Base-by-base conservation (phyloP, 768 basidiomycete genomes). In the Sarcodon sp. region DNA sequence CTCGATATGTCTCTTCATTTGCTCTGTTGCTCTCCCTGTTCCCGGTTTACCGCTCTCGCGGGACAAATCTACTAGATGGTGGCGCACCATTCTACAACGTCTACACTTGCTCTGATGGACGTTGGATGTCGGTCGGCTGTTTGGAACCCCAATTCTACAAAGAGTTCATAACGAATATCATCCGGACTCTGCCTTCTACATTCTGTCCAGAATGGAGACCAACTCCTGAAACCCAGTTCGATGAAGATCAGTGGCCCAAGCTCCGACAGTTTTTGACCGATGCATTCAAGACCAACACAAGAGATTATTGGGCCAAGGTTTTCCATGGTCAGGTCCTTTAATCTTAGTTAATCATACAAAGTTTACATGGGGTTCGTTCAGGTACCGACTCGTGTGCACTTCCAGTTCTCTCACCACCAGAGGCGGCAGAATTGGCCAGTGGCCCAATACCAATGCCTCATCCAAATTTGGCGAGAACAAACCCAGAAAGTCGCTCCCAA, bases 11-110 rank as follows among this genome's bases (percentile, higher is more conserved):
- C n/a, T 71, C 85, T 8, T 75, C 78, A 1, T 89, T 79, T 52
- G 79, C 85, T 3, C 69, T 89, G 12, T 62, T 83, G 33, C 70
- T 75, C 52, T 34, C 58, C 38, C 12, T 47, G 12, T 72, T 73
- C 53, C 58, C 60, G 16, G 4, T 27, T 27, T 27, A 27, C 21
- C 64, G 64, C 21, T 61, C 63, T 18, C 69, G 81, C 47, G 83
- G 82, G 16, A 61, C 63, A 4, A 83, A 84, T 54, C 38, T 71
- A 1, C 73, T 90, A 16, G 87, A 87, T 53, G 84, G 85, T 0
- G 86, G 83, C 3, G 73, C 84, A 5, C 87, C 87, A 0, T 88
- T 79, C 65, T 91, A 91, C 56, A 71, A 70, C 50, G 64, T 85
- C 8, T 89, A 91, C 55, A 69, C 71, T 0, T 88, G 86, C 58